Conservation (phyloP, 208 protist species). For the Crithidia sp. region DNA sequence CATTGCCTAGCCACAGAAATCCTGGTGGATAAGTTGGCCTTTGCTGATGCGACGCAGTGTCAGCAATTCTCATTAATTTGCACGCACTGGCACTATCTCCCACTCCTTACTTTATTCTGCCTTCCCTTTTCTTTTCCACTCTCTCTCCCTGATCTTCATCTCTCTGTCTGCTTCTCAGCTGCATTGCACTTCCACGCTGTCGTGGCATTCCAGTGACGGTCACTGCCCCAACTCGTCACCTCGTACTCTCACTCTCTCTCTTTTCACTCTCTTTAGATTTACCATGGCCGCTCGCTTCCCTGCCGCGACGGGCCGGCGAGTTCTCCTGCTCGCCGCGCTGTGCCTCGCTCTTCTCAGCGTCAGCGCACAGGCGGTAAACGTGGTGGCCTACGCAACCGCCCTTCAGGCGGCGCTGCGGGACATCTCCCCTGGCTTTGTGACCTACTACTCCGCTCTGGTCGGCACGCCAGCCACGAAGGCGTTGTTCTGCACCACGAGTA, state of each 20-base stretch:
- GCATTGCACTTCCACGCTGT: too few species aligned
- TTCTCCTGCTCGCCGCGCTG: background rate
- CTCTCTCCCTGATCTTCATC: background rate
- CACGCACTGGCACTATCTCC: too few species aligned
- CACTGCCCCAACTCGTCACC: too few species aligned
- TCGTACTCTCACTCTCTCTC: background rate
- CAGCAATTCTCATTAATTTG: too few species aligned
- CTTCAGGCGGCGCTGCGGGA: slow-evolving; percentile 1
- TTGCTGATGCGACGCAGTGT: too few species aligned
- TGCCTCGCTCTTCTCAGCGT: slow-evolving; percentile 9
- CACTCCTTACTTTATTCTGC: background rate
- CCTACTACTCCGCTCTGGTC: slow-evolving; percentile 25
- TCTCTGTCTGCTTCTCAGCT: too few species aligned
- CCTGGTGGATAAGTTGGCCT: too few species aligned
- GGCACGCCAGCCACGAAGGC: slow-evolving; percentile 20
- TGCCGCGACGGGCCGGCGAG: background rate
- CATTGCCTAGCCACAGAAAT: too few species aligned
- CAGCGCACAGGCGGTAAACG: slow-evolving; percentile 15
- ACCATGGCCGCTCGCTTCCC: background rate
- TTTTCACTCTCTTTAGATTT: background rate
- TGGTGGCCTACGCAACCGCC: slow-evolving; percentile 13
- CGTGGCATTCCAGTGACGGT: too few species aligned
- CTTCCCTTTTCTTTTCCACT: background rate
- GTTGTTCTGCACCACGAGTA: slow-evolving; percentile 27
- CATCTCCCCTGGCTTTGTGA: slow-evolving; percentile 20